Conservation (phyloP, 2,329 filamentous ascomycete species). For the Clonostachys chloroleuca region DNA sequence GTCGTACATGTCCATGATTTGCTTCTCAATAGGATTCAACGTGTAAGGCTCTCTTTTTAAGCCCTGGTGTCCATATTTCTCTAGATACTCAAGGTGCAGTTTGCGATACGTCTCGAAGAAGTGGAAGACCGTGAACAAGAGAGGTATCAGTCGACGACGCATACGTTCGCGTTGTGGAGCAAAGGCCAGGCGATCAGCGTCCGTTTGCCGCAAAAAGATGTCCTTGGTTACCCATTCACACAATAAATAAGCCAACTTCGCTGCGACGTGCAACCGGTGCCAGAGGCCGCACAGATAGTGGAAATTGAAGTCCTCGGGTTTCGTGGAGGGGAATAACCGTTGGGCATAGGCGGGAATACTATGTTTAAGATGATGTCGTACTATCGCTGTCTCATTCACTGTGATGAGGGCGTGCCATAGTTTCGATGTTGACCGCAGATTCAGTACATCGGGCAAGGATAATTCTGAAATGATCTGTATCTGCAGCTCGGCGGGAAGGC, state of each 20-base stretch:
- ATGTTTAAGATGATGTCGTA: conserved; percentile 55
- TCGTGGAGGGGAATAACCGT: conserved; percentile 48
- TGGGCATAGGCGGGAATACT: conserved; percentile 57
- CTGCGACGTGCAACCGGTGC: conserved; percentile 61
- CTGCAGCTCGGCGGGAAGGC: conserved; percentile 57
- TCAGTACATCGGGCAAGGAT: conserved; percentile 56
- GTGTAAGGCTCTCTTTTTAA: conserved; percentile 50
- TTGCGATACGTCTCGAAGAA: conserved; percentile 63
- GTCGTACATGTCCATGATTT: conserved; percentile 62
- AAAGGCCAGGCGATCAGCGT: conserved; percentile 50
- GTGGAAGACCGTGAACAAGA: conserved; percentile 63
- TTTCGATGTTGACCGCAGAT: conserved; percentile 52
- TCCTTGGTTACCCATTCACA: conserved; percentile 63
- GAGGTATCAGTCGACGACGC: conserved; percentile 58
- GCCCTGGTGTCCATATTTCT: conserved; percentile 44
- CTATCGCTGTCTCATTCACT: conserved; percentile 55
- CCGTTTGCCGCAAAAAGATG: conserved; percentile 56
- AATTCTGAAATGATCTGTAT: conserved; percentile 57
- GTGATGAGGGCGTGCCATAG: conserved; percentile 57
- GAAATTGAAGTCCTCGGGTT: conserved; percentile 43
- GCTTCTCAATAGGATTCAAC: conserved; percentile 55
- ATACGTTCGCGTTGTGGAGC: conserved; percentile 58
- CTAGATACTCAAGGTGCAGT: conserved; percentile 52
- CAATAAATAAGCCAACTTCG: conserved; percentile 58
- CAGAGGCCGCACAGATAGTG: conserved; percentile 61